Percentiles rank a stretch among this genome's conserved stretches.
phyloP scores from a whole-genome alignment of 2,329 filamentous ascomycete species.

The Fusarium sp. region DNA sequence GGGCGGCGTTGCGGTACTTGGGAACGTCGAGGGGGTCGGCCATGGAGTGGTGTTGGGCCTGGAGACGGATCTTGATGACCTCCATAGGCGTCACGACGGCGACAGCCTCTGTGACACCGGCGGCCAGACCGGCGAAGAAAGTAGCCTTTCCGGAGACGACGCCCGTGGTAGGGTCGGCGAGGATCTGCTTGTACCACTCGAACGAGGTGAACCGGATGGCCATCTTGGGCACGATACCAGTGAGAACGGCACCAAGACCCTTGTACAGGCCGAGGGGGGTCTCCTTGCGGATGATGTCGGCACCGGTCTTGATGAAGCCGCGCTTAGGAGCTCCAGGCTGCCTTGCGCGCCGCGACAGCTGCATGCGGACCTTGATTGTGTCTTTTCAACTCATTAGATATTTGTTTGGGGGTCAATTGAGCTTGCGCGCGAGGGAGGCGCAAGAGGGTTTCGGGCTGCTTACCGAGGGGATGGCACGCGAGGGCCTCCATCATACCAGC shows the following conservation, averaged over 20 bases:
- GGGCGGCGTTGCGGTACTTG: slow-evolving; percentile 95
- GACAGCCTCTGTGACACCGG: slow-evolving; percentile 96
- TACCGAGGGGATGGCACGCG: slow-evolving; percentile 92
- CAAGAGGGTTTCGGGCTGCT: slow-evolving; percentile 42
- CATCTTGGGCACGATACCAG: slow-evolving; percentile 99
- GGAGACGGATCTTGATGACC: slow-evolving; percentile 97
- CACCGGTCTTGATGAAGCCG: slow-evolving; percentile 88
- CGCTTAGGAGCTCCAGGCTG: slow-evolving; percentile 86
- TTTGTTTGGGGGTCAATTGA: background rate
- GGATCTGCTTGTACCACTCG: slow-evolving; percentile 89
- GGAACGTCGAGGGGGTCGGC: slow-evolving; percentile 95
- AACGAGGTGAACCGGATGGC: slow-evolving; percentile 98
- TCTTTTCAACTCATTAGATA: slow-evolving; percentile 57
- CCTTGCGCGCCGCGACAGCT: slow-evolving; percentile 88
- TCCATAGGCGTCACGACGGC: slow-evolving; percentile 98
- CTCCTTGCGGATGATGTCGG: slow-evolving; percentile 88
- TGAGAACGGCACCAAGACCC: slow-evolving; percentile 95
- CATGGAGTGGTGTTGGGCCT: slow-evolving; percentile 98
- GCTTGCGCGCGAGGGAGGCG: slow-evolving; percentile 13
- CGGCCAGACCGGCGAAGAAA: slow-evolving; percentile 82
- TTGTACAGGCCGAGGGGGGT: slow-evolving; percentile 96
- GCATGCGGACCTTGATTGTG: slow-evolving; percentile 99
- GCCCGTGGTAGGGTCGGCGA: slow-evolving; percentile 77
- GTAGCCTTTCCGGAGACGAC: slow-evolving; percentile 77
- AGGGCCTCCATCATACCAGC: slow-evolving; percentile 99